Conservation (phyloP, 2,329 filamentous ascomycete species). For the Fusarium dlaminii region DNA sequence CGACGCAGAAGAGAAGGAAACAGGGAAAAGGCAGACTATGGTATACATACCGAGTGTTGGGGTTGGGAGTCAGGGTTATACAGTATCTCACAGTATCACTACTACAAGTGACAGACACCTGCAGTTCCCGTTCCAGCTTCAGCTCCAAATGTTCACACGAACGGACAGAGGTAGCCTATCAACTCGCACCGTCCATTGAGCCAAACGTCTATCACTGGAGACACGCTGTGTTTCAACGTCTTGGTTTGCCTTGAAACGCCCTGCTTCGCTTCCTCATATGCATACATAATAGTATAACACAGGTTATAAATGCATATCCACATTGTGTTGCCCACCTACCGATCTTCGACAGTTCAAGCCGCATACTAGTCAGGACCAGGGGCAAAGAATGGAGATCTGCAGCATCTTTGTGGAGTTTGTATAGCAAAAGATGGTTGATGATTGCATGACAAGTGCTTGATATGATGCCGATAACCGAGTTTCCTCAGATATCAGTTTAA, state of each 20-base stretch:
- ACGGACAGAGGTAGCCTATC: not conserved
- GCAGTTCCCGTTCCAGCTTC: not conserved
- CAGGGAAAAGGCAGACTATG: not conserved
- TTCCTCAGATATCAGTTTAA: not conserved
- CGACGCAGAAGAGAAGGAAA: not conserved
- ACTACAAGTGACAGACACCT: conserved; percentile 6
- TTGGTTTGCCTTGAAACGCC: conserved; percentile 7
- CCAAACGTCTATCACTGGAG: conserved; percentile 23
- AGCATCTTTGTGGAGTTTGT: not conserved
- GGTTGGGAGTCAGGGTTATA: conserved; percentile 5
- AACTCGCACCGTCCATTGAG: conserved; percentile 6
- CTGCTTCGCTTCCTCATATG: not conserved
- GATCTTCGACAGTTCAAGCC: conserved; percentile 9
- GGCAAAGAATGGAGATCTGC: conserved; percentile 11
- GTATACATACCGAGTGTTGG: conserved; percentile 5
- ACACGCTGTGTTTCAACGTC: conserved; percentile 21
- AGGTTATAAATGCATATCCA: not conserved
- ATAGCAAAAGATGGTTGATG: not conserved
- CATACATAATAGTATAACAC: not conserved
- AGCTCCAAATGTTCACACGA: not conserved
- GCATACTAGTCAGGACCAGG: not conserved
- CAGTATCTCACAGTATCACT: conserved; percentile 34
- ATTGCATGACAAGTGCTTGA: not conserved
- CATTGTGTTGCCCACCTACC: conserved; percentile 2
- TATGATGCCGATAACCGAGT: conserved; percentile 11